Base-by-base conservation (phyloP, 495 filamentous ascomycete species). In the Hyaloscypha variabilis region DNA sequence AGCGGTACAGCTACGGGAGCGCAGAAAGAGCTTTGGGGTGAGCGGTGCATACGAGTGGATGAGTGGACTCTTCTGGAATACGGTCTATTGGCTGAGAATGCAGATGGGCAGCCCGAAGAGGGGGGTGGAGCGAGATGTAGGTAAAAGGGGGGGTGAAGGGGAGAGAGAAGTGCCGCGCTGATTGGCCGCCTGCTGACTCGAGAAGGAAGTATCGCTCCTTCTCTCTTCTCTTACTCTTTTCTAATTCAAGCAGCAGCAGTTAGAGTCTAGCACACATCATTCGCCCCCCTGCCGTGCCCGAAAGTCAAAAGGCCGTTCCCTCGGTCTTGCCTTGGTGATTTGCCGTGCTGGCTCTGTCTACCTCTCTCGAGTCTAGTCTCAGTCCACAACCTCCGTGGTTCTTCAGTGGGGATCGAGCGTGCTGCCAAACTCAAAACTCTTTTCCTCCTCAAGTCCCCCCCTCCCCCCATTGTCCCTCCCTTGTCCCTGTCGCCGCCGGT, bases 401-500 rank as follows among this genome's bases (percentile, higher is more conserved):
- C 21, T 54, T 54, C 51, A 24, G 19, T 23, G 21, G 51, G 8
- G n/a, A 13, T 13, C 21, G 21, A 49, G 5, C 25, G 49, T 34
- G 11, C 62, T 46, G 11, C 31, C 31, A 34, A 34, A 46, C 11
- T 46, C 39, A 17, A 46, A 46, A 10, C 19, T 34, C 23, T 26
- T 25, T 26, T n/a, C 57, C 17, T 34, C 31, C 31, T 34, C 31
- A 8, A n/a, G 8, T 34, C 2, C 30, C 30, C 10, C 30, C 30
- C 30, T 34, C 30, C 5, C 30, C 10, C 31, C 31, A 6, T 34
- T 13, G 31, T 13, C 24, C 42, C 31, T n/a, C 61, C 60, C 61
- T 63, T 63, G 61, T 42, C 51, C 61, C 30, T 63, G 51, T 19
- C 49, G 8, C 61, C 17, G 28, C 49, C 3, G 31, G 19, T 13